phyloP scores from a whole-genome alignment of 2,329 filamentous ascomycete species.

The Colletotrichum higginsianum region DNA sequence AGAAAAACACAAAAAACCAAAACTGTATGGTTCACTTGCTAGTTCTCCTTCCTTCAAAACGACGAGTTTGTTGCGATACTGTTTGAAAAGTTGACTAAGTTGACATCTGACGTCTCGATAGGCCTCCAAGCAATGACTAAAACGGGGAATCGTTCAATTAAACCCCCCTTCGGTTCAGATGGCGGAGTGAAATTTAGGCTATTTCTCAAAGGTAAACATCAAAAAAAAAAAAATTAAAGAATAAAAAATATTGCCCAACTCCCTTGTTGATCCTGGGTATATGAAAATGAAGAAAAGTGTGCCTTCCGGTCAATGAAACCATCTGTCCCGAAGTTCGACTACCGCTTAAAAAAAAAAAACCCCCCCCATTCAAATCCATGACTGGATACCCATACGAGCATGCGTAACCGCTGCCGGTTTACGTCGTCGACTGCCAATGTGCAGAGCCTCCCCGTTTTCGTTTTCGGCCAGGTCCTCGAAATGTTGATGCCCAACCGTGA shows the following conservation, averaged over 20 bases:
- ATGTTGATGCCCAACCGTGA: conserved; percentile 76
- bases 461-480: conserved; percentile 64
- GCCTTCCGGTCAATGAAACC: not conserved
- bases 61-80: too few species aligned
- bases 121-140: not conserved
- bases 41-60: too few species aligned
- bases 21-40: too few species aligned
- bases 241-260: conserved; percentile 27
- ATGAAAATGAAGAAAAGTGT: conserved; percentile 18
- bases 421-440: conserved; percentile 57
- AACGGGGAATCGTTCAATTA: not conserved
- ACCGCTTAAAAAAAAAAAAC: not conserved
- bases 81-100: too few species aligned
- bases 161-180: not conserved
- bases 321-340: not conserved
- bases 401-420: conserved; percentile 46
- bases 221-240: not conserved
- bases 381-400: conserved; percentile 35
- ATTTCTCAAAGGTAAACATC: not conserved
- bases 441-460: conserved; percentile 51
- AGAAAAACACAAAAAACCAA: too few species aligned
- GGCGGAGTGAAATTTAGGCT: not conserved
- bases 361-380: conserved; percentile 22
- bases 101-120: too few species aligned
- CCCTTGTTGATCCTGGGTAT: conserved; percentile 39